Conservation (phyloP, 306 rosid genomes). For the Malus sylvestris region DNA sequence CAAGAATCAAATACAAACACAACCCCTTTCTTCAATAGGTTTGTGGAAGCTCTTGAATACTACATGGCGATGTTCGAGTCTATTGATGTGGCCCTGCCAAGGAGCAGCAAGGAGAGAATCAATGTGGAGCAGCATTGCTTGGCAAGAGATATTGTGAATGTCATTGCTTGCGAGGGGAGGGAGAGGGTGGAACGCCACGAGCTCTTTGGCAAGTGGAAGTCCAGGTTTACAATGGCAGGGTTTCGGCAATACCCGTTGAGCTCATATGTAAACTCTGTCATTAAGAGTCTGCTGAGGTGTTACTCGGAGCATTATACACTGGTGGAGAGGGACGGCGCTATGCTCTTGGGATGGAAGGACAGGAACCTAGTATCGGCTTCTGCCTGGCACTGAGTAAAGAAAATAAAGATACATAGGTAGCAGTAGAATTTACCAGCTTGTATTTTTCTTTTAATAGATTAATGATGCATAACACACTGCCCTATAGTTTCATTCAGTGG, state of each 20-base stretch:
- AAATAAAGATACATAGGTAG: constrained; percentile 17
- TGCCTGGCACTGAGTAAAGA: constrained; percentile 61
- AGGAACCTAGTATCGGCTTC: constrained; percentile 87
- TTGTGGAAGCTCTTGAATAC: constrained; percentile 67
- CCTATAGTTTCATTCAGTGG: not conserved
- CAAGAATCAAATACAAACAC: constrained; percentile 98
- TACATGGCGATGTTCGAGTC: constrained; percentile 92
- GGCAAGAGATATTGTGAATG: constrained; percentile 77
- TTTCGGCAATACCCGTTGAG: constrained; percentile 69
- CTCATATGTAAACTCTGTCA: constrained; percentile 76
- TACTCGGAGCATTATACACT: constrained; percentile 77
- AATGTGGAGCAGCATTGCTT: constrained; percentile 86
- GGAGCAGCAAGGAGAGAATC: constrained; percentile 68
- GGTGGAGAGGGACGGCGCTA: constrained; percentile 80
- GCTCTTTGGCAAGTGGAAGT: constrained; percentile 89
- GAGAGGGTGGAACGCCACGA: constrained; percentile 90
- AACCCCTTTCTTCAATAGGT: constrained; percentile 75
- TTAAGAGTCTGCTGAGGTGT: constrained; percentile 51
- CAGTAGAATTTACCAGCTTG: constrained; percentile 3
- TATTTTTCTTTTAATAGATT: not conserved
- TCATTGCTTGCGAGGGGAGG: constrained; percentile 85
- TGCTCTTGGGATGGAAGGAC: constrained; percentile 86
- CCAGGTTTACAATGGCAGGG: constrained; percentile 91
- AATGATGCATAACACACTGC: not conserved
- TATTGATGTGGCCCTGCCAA: constrained; percentile 62